A percentile compares a stretch with the other conserved stretches of the same genome.
Conservation (phyloP, 345 rosid genomes). For the Salix caprea region DNA sequence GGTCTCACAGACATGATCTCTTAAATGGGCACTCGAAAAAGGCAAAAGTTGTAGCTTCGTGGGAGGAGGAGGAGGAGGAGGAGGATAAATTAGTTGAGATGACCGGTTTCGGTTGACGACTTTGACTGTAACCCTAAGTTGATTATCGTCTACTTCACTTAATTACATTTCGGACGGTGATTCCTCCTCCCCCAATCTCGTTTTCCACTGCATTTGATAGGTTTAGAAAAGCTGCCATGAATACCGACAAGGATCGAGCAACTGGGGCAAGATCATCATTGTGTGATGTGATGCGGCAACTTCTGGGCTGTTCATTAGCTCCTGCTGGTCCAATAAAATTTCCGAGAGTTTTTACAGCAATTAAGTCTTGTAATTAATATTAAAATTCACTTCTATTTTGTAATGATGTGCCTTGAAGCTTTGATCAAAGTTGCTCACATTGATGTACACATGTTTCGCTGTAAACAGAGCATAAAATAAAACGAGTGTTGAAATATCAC, state of each 20-base stretch:
- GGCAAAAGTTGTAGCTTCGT: neutral
- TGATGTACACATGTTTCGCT: neutral
- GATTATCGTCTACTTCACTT: neutral
- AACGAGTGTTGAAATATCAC: neutral
- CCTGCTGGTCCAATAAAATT: neutral
- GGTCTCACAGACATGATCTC: too few species aligned
- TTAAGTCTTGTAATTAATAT: neutral
- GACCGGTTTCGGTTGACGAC: neutral
- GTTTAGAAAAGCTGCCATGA: neutral
- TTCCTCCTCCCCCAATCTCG: too few species aligned
- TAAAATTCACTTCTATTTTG: neutral
- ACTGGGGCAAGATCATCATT: neutral
- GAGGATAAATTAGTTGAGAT: neutral
- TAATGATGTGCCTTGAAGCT: neutral
- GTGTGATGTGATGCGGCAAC: neutral
- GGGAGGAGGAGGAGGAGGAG: neutral
- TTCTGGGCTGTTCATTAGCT: neutral
- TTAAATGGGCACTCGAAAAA: neutral
- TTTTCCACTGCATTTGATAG: neutral
- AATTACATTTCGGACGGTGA: neutral
- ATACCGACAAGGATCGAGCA: neutral
- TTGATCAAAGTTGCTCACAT: neutral
- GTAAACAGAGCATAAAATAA: neutral
- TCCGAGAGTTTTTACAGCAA: too few species aligned
- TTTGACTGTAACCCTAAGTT: neutral